Evolutionary conservation across 1,284 basidiomycete genomes (phyloP), one percentile per base, ranked within the genome.

Genomic region (Fomes fomentarius): DNA sequence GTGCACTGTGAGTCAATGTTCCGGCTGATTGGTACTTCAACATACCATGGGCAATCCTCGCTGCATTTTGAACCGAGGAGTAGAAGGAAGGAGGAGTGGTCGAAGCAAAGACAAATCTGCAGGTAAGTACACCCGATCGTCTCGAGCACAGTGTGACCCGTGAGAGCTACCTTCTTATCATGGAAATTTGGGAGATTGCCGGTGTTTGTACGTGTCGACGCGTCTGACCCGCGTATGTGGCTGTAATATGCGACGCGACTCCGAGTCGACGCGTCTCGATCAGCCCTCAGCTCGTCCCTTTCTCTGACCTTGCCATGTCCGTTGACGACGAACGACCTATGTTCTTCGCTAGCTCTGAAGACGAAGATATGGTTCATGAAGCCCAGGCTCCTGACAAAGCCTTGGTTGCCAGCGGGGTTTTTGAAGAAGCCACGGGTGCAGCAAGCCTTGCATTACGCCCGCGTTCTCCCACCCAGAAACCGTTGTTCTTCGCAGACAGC

Each of bases 1-100:
- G 59, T 14, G 19, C 39, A 34, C 11, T n/a, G n/a, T n/a, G n/a
- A 24, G 22, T 22, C 11, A 40, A 15, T 25, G 17, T 34, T 55
- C 42, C 48, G 52, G 39, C 39, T 38, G n/a, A n/a, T 14, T 12
- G 5, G 1, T 38, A 6, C 19, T 11, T 3, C 10, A 14, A 51
- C 66, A 43, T 69, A 87, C 87, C 82, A 90, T 88, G 42, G 85
- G 84, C 63, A 89, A 76, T 63, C 79, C 80, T 57, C 87, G 85
- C 72, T 89, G 87, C 88, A 90, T 89, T 77, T 83, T 86, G 63
- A 33, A 33, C 8, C 38, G 15, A 25, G 42, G 47, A 19, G 17
- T 35, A 24, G 10, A 25, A 19, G 22, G 15, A 52, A 21, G 31
- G 34, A 49, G 38, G 21, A 22, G 39, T 26, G 25, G 46, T 19